Evolutionary conservation across 768 basidiomycete species (phyloP).

Genomic region (Tubosaeta sp.): DNA sequence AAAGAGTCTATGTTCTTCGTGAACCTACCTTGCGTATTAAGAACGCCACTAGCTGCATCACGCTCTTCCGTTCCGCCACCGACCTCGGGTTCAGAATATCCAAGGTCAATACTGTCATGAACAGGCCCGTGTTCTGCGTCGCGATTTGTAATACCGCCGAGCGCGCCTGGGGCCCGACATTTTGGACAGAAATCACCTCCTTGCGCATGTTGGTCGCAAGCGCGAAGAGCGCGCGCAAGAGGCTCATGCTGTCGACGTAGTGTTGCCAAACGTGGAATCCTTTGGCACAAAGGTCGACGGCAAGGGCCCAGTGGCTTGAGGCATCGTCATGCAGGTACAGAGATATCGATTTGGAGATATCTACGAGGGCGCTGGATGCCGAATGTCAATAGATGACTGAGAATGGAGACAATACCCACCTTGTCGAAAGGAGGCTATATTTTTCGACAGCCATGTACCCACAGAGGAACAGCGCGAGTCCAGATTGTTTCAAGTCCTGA

Average conservation of each 20-base stretch:
- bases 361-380: slow-evolving; percentile 46
- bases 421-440: slow-evolving; percentile 67
- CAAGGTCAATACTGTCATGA: slow-evolving; percentile 90
- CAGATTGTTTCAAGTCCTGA: slow-evolving; percentile 53
- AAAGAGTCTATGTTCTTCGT: not conserved
- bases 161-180: slow-evolving; percentile 74
- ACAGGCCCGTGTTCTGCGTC: slow-evolving; percentile 74
- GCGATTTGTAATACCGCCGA: slow-evolving; percentile 84
- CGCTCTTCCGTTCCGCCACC: slow-evolving; percentile 75
- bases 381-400: not conserved
- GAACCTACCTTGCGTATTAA: slow-evolving; percentile 76
- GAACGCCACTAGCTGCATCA: slow-evolving; percentile 91
- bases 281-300: slow-evolving; percentile 84
- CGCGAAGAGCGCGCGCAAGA: slow-evolving; percentile 77
- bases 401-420: slow-evolving; percentile 38
- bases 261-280: slow-evolving; percentile 96
- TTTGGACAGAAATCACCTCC: slow-evolving; percentile 63
- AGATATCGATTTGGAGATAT: slow-evolving; percentile 79
- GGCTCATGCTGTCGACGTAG: slow-evolving; percentile 85
- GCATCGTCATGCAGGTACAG: slow-evolving; percentile 72
- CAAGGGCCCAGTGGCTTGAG: slow-evolving; percentile 62
- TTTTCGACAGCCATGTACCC: slow-evolving; percentile 81
- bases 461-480: slow-evolving; percentile 73
- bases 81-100: slow-evolving; percentile 80
- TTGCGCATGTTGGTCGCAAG: slow-evolving; percentile 72